Conservation (phyloP, 1,284 basidiomycete genomes). For the Peniophora sp. region DNA sequence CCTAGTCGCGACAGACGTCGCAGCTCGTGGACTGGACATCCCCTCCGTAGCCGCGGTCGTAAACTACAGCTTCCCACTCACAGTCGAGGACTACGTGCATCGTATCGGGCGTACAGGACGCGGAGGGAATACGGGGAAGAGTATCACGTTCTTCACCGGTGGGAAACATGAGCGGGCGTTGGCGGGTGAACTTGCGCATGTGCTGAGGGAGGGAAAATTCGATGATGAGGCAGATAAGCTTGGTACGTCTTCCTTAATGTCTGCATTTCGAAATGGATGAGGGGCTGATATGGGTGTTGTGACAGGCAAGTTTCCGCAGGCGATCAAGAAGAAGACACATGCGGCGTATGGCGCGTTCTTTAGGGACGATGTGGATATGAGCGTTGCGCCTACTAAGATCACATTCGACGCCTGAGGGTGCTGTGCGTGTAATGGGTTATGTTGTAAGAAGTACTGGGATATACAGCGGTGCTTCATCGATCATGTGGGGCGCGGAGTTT, state of each 20-base stretch:
- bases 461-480: no score
- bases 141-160: conserved; percentile 95
- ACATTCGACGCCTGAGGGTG: conserved; percentile 40
- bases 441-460: no score
- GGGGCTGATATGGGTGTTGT: no score
- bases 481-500: no score
- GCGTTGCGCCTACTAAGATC: conserved; percentile 83
- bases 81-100: conserved; percentile 95
- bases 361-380: conserved; percentile 69
- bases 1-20: conserved; percentile 96
- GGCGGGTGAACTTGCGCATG: conserved; percentile 90
- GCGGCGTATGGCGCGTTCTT: conserved; percentile 81
- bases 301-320: conserved; percentile 82
- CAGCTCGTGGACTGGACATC: conserved; percentile 94
- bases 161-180: conserved; percentile 81
- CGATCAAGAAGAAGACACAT: conserved; percentile 95
- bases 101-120: conserved; percentile 95
- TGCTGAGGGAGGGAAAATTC: conserved; percentile 85
- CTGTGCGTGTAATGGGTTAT: no score
- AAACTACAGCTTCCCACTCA: conserved; percentile 97
- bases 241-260: conserved; percentile 5
- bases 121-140: conserved; percentile 86
- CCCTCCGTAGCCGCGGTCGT: conserved; percentile 90
- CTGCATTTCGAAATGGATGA: no score
- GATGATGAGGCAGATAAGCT: conserved; percentile 57